Evolutionary conservation across 2,329 filamentous ascomycete genomes (phyloP).

Genomic region (Alternaria dauci): DNA sequence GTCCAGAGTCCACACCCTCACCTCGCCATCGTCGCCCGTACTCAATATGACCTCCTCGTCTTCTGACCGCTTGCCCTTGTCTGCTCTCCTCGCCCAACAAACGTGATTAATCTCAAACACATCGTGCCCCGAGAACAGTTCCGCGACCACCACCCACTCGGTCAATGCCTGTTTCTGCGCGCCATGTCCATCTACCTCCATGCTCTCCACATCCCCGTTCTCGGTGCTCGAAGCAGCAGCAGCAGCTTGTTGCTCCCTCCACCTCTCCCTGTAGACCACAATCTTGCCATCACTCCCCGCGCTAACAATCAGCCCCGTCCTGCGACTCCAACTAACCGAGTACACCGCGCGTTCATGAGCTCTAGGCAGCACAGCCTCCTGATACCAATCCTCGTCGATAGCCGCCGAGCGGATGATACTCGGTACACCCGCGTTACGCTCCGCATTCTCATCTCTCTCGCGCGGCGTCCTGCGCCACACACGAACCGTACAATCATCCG

Average conservation of each 20-base stretch:
- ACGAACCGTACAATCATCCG: constrained; percentile 80
- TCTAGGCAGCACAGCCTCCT: constrained; percentile 77
- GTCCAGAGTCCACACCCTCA: constrained; percentile 76
- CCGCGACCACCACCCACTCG: constrained; percentile 76
- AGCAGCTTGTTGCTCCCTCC: constrained; percentile 34
- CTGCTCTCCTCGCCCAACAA: constrained; percentile 82
- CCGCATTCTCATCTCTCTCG: constrained; percentile 57
- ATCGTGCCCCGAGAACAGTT: constrained; percentile 79
- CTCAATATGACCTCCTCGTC: constrained; percentile 86
- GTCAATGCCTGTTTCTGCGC: constrained; percentile 47
- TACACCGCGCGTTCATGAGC: constrained; percentile 85
- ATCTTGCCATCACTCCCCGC: constrained; percentile 75
- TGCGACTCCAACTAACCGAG: constrained; percentile 81
- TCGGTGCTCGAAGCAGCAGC: constrained; percentile 31
- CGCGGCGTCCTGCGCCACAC: constrained; percentile 76
- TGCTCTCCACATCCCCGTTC: constrained; percentile 17
- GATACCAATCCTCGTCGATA: constrained; percentile 83
- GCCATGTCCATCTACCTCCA: constrained; percentile 21
- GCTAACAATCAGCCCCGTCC: constrained; percentile 81
- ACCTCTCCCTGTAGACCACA: constrained; percentile 34
- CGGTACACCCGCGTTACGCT: constrained; percentile 71
- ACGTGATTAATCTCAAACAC: constrained; percentile 96
- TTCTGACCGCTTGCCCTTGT: constrained; percentile 67
- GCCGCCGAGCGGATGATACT: constrained; percentile 81
- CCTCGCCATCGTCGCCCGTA: constrained; percentile 89